phyloP scores from a whole-genome alignment of 2,329 filamentous ascomycete species.

The Dactylellina haptotyla region DNA sequence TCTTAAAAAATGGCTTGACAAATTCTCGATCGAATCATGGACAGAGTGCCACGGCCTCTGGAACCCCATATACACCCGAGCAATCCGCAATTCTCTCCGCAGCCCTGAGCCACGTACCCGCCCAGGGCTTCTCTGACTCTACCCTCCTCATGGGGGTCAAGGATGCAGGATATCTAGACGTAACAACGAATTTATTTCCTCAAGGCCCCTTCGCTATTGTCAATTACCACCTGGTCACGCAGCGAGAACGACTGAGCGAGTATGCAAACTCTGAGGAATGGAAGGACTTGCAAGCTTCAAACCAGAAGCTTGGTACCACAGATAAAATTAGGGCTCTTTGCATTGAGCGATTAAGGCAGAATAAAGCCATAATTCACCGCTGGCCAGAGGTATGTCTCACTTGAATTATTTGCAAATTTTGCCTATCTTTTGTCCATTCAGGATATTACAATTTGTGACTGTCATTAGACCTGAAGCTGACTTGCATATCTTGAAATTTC shows the following conservation, averaged over 20 bases:
- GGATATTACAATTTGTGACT: constrained; percentile 1
- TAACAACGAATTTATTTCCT: constrained; percentile 83
- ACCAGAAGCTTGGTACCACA: constrained; percentile 65
- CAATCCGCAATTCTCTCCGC: constrained; percentile 82
- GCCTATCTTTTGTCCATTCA: constrained; percentile 3
- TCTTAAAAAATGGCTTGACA: constrained; percentile 15
- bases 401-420: too few species aligned
- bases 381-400: constrained; percentile 81
- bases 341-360: constrained; percentile 80
- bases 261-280: constrained; percentile 63
- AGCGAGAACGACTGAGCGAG: constrained; percentile 66
- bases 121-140: constrained; percentile 80
- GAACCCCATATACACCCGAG: constrained; percentile 71
- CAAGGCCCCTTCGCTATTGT: constrained; percentile 84
- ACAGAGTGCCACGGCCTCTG: constrained; percentile 61
- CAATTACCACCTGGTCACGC: constrained; percentile 76
- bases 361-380: constrained; percentile 75
- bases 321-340: constrained; percentile 76
- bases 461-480: not conserved
- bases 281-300: constrained; percentile 60
- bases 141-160: constrained; percentile 80
- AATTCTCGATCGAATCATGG: constrained; percentile 34
- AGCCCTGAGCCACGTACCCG: constrained; percentile 80
- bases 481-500: constrained; percentile 29
- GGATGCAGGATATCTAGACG: constrained; percentile 86